Base-by-base conservation (phyloP, 1,284 basidiomycete genomes). In the Sutorius eximius region DNA sequence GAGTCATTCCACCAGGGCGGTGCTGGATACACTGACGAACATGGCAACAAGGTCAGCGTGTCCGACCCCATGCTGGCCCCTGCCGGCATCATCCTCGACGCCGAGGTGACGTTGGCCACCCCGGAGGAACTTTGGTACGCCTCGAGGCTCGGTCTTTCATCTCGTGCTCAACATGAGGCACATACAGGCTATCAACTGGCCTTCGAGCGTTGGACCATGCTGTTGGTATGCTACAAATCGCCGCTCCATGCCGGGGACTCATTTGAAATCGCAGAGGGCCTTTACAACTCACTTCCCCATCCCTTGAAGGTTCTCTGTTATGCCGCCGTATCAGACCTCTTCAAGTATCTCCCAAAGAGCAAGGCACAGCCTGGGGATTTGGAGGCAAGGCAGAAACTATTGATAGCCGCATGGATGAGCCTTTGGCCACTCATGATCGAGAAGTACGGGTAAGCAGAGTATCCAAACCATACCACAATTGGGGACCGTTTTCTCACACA, bases 361-460 rank as follows among this genome's bases (percentile, higher is more conserved):
- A 88, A 87, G 66, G 78, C 76, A 12, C 71, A 87, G 55, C 85
- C 86, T 0, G 62, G 71, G 20, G 75, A 85, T 57, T 56, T 92
- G 18, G 79, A 78, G 15, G 68, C 78, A 45, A 80, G 91, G 18
- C 87, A 91, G 63, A 84, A 81, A 62, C 75, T 91, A 6, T 83
- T 89, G 67, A 58, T 92, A 33, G 91, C 89, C 0, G 81, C 86
- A 1, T 91, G 88, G 88, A 88, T 88, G 83, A 87, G 85, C 50
- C 67, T 91, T 13, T 91, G 86, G 85, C 89, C 89, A 0, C 72
- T 77, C 51, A 79, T 78, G 68, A 57, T 75, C 16, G 83, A 83
- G 61, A 77, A 73, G 62, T 80, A 83, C 59, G 75, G 75, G 86
- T 83, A 55, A 55, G 67, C 51, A 40, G 36, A 55, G 27, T 33